phyloP scores from a whole-genome alignment of 768 basidiomycete genomes.

The Tulasnella sp. region DNA sequence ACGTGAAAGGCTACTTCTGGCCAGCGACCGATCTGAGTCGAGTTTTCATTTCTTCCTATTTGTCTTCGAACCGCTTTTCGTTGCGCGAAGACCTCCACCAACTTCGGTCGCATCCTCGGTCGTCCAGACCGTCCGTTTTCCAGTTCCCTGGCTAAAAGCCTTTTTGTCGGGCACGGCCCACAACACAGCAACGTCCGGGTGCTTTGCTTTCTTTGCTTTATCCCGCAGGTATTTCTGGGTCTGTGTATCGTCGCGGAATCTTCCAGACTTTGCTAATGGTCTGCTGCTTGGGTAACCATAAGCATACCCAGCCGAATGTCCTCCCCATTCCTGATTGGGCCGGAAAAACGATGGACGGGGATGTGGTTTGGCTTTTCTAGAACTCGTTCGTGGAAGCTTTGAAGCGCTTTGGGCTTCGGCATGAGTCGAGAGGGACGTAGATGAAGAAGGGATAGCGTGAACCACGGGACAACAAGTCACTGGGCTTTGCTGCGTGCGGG shows the following conservation, averaged over 20 bases:
- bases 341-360: slow-evolving; percentile 43
- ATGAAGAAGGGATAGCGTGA: neutral
- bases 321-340: slow-evolving; percentile 41
- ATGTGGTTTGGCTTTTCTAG: slow-evolving; percentile 8
- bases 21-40: neutral
- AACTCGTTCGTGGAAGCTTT: neutral
- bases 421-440: neutral
- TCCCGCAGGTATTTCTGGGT: slow-evolving; percentile 1
- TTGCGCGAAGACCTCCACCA: neutral
- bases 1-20: neutral
- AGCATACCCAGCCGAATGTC: slow-evolving; percentile 43
- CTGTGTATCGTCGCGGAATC: neutral
- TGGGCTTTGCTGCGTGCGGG: neutral
- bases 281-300: slow-evolving; percentile 43
- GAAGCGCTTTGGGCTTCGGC: neutral
- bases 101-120: slow-evolving; percentile 1
- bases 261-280: slow-evolving; percentile 3
- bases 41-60: slow-evolving; percentile 10
- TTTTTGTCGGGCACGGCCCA: neutral
- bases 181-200: neutral
- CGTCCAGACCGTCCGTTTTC: slow-evolving; percentile 15
- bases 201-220: neutral
- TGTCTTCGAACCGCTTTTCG: neutral
- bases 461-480: neutral
- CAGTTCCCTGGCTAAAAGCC: neutral